Evolutionary conservation across 164 flowering plant species (phyloP).

Genomic region (Vitis labrusca): DNA sequence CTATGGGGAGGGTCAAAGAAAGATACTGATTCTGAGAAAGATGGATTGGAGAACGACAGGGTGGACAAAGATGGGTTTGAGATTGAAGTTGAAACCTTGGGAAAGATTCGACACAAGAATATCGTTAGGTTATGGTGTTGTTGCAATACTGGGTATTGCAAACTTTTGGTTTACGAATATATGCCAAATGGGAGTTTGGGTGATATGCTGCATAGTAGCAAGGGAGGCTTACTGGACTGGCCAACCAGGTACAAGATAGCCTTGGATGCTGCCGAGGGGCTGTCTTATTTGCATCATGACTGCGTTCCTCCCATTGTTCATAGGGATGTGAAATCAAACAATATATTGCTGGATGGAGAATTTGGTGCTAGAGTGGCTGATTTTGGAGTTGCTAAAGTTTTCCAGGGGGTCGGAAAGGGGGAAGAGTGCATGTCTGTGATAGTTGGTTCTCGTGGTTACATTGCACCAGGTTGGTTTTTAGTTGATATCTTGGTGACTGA

Average conservation of each 20-base stretch:
- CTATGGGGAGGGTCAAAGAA: constrained; percentile 37
- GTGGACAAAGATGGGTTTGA: constrained; percentile 48
- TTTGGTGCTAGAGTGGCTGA: constrained; percentile 69
- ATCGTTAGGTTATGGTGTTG: constrained; percentile 74
- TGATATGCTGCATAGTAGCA: constrained; percentile 61
- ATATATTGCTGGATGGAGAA: constrained; percentile 64
- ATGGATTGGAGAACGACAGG: constrained; percentile 1
- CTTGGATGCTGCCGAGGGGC: constrained; percentile 47
- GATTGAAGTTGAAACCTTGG: constrained; percentile 66
- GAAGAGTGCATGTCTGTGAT: constrained; percentile 62
- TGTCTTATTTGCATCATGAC: constrained; percentile 76
- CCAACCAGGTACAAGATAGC: constrained; percentile 33
- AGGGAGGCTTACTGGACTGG: constrained; percentile 59
- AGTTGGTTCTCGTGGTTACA: constrained; percentile 83
- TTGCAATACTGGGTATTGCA: constrained; percentile 48
- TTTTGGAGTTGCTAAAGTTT: constrained; percentile 70
- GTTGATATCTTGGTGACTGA: not conserved
- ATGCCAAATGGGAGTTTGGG: constrained; percentile 80
- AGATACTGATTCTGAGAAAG: not conserved
- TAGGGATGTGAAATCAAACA: constrained; percentile 71
- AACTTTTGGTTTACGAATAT: constrained; percentile 70
- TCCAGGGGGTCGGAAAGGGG: constrained; percentile 33
- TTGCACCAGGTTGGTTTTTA: constrained; percentile 69
- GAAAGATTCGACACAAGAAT: constrained; percentile 73
- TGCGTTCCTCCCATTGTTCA: constrained; percentile 75